phyloP scores from a whole-genome alignment of 495 filamentous ascomycete genomes.

The Daldinia loculata region DNA sequence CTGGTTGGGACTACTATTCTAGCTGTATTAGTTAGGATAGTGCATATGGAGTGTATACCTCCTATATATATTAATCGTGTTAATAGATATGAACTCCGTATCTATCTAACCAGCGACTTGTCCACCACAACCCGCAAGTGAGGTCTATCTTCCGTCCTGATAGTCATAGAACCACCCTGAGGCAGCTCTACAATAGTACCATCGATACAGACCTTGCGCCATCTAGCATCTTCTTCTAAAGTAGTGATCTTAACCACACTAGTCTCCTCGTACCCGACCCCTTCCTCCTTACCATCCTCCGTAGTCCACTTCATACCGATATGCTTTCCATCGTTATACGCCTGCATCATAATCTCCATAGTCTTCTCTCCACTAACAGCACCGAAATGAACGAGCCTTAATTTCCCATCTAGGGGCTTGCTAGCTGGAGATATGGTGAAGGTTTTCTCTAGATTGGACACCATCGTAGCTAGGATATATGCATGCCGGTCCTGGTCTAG shows the following conservation, averaged over 20 bases:
- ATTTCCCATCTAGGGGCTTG: constrained; percentile 68
- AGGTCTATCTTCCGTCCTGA: constrained; percentile 50
- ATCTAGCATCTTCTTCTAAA: constrained; percentile 68
- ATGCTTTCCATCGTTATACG: constrained; percentile 79
- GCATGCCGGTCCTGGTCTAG: constrained; percentile 51
- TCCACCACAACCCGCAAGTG: constrained; percentile 51
- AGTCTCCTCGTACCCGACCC: constrained; percentile 72
- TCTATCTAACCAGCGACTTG: constrained; percentile 27
- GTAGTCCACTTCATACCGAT: constrained; percentile 56
- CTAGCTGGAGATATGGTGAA: constrained; percentile 81
- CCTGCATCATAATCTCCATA: constrained; percentile 78
- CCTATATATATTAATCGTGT: neutral
- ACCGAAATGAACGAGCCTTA: constrained; percentile 79
- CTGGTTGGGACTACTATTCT: neutral
- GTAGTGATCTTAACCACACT: constrained; percentile 72
- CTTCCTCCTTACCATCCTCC: constrained; percentile 41
- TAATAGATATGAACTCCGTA: neutral
- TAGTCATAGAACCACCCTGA: constrained; percentile 73
- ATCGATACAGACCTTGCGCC: constrained; percentile 88
- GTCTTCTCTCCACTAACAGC: constrained; percentile 66
- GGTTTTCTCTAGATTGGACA: constrained; percentile 79
- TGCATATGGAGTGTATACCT: no score
- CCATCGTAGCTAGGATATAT: constrained; percentile 78
- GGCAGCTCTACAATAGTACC: constrained; percentile 81
- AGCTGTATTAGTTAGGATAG: neutral